Percentiles rank a stretch among this genome's conserved stretches.
phyloP scores from a whole-genome alignment of 1,284 basidiomycete species.

The Apiotrichum sp. region DNA sequence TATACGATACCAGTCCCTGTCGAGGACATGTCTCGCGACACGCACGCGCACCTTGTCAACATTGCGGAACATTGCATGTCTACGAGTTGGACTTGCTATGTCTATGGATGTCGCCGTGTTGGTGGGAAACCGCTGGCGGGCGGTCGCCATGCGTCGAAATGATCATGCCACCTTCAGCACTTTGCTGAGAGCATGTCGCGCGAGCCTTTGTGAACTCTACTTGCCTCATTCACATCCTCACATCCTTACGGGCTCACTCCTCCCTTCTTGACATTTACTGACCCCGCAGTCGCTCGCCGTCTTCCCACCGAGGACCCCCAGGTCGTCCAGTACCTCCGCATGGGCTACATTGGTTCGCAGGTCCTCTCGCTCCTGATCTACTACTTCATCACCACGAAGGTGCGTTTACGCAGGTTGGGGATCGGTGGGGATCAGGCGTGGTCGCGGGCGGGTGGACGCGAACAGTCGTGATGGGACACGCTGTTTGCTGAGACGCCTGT shows the following conservation, averaged over 20 bases:
- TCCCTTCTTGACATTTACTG: background rate
- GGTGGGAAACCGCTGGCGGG: too few species aligned
- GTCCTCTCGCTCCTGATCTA: conserved; percentile 14
- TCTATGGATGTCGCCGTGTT: too few species aligned
- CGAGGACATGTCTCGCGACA: background rate
- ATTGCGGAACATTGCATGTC: background rate
- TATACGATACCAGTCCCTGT: background rate
- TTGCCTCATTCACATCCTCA: too few species aligned
- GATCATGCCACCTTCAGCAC: too few species aligned
- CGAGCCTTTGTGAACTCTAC: too few species aligned
- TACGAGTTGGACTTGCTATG: too few species aligned
- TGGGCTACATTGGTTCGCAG: conserved; percentile 14
- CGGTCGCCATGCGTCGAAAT: too few species aligned
- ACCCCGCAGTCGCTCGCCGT: conserved; percentile 13
- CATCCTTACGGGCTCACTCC: too few species aligned
- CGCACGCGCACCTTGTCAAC: background rate
- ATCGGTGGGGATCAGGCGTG: background rate
- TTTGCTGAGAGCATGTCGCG: too few species aligned
- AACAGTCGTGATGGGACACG: too few species aligned
- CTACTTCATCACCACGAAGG: conserved; percentile 18
- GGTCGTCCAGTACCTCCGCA: conserved; percentile 17
- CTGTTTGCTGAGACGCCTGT: too few species aligned
- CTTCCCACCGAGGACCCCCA: conserved; percentile 19
- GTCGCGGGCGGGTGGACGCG: too few species aligned
- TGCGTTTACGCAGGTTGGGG: background rate